Evolutionary conservation across 2,329 filamentous ascomycete species (phyloP).

Genomic region (Arthrobotrys iridis): DNA sequence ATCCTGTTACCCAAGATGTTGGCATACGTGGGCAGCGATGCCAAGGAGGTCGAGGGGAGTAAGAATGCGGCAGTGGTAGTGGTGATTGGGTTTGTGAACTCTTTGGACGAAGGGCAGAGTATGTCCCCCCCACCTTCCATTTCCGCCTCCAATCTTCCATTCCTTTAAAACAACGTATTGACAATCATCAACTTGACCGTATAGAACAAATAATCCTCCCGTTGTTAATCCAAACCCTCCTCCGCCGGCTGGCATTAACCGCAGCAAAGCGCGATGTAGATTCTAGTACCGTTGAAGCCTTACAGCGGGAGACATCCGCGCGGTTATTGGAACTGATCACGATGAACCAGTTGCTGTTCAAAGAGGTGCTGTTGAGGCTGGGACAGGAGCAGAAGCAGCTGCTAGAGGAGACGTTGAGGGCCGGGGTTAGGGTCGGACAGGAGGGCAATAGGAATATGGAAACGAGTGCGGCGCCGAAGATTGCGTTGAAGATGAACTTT

Average conservation of each 20-base stretch:
- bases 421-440: constrained; percentile 62
- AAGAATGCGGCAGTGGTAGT: constrained; percentile 77
- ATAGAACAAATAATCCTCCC: constrained; percentile 82
- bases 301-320: constrained; percentile 78
- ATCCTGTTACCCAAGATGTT: constrained; percentile 80
- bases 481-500: constrained; percentile 83
- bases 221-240: constrained; percentile 70
- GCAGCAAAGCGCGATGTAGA: constrained; percentile 67
- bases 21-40: constrained; percentile 72
- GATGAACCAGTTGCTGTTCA: constrained; percentile 77
- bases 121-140: constrained; percentile 59
- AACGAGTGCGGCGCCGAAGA: constrained; percentile 73
- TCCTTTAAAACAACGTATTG: constrained; percentile 42
- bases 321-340: constrained; percentile 83
- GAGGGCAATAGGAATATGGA: constrained; percentile 64
- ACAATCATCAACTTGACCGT: constrained; percentile 64
- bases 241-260: constrained; percentile 61
- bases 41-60: constrained; percentile 75
- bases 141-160: constrained; percentile 57
- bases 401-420: constrained; percentile 82
- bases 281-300: constrained; percentile 57
- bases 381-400: constrained; percentile 75
- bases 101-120: constrained; percentile 54
- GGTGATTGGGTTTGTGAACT: constrained; percentile 75
- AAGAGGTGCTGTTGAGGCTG: constrained; percentile 76